phyloP scores from a whole-genome alignment of 176 grass and related monocot genomes.

The Oryza meridionalis region DNA sequence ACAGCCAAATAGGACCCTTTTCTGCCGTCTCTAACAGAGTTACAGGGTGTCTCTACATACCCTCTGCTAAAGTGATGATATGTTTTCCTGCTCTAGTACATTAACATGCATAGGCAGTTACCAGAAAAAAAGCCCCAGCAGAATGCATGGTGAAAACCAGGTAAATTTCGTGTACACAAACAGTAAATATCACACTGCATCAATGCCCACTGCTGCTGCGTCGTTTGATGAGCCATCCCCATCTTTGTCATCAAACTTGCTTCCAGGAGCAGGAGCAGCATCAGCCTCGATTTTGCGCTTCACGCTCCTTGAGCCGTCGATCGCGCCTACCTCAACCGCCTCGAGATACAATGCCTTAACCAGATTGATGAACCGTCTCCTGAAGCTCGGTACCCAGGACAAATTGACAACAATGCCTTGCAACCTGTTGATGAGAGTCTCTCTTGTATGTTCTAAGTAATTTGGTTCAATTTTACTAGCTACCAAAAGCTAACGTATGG shows the following conservation, averaged over 20 bases:
- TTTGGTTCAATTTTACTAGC: background rate
- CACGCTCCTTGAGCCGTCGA: slow-evolving; percentile 24
- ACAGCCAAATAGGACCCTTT: background rate
- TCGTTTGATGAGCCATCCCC: slow-evolving; percentile 12
- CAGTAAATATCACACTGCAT: slow-evolving; percentile 24
- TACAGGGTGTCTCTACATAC: too few species aligned
- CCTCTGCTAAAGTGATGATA: background rate
- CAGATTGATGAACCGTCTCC: slow-evolving; percentile 65
- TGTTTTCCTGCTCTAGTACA: background rate
- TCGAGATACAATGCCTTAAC: slow-evolving; percentile 68
- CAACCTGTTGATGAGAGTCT: slow-evolving; percentile 50
- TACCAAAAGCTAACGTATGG: background rate
- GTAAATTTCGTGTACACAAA: background rate
- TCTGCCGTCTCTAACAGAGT: too few species aligned
- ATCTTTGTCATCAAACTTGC: background rate
- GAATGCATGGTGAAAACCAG: background rate
- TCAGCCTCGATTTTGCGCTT: slow-evolving; percentile 23
- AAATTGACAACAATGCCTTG: slow-evolving; percentile 75
- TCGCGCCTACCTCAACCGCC: slow-evolving; percentile 39
- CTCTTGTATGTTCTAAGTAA: background rate
- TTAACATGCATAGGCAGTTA: background rate
- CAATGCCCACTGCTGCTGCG: background rate
- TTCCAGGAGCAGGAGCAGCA: background rate
- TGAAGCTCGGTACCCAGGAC: slow-evolving; percentile 75
- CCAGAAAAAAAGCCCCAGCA: background rate